Conservation (phyloP, 108 stramenopile species). For the Mediolabrus comicus region DNA sequence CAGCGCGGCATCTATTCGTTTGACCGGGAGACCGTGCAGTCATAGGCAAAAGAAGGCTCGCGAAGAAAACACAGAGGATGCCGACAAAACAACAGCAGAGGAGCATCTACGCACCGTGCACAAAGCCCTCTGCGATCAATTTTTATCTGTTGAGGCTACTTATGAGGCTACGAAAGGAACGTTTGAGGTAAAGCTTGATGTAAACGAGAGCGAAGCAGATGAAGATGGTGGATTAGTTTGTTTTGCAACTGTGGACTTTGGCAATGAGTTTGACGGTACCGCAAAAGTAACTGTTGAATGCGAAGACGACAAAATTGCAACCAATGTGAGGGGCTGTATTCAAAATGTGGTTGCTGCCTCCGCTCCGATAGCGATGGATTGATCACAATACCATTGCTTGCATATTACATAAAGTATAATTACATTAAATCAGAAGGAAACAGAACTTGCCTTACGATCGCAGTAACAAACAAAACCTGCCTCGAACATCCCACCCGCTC, state of each 20-base stretch:
- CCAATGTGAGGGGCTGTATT: conserved; percentile 74
- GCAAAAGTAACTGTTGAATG: conserved; percentile 82
- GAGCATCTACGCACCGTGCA: conserved; percentile 53
- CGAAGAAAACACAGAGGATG: conserved; percentile 19
- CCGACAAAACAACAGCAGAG: conserved; percentile 48
- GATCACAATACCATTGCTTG: background rate
- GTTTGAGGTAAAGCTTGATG: conserved; percentile 76
- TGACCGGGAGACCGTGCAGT: conserved; percentile 83
- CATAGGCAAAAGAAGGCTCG: conserved; percentile 55
- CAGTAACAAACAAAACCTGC: too few relatives aligned
- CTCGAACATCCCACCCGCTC: background rate
- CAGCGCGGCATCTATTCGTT: conserved; percentile 83
- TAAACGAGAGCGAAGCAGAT: conserved; percentile 33
- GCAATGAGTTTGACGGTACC: conserved; percentile 36
- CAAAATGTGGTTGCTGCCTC: conserved; percentile 55
- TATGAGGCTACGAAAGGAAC: conserved; percentile 73
- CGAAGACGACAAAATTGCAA: conserved; percentile 66
- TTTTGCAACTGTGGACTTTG: conserved; percentile 68
- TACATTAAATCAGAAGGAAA: too few relatives aligned
- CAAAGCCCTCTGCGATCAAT: conserved; percentile 72
- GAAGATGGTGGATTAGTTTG: conserved; percentile 43
- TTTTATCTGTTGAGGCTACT: conserved; percentile 72
- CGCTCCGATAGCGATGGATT: conserved; percentile 33
- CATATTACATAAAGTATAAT: background rate
- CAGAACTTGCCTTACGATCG: too few relatives aligned